Base-by-base conservation (phyloP, 2,329 filamentous ascomycete genomes). In the Colletotrichum musicola region DNA sequence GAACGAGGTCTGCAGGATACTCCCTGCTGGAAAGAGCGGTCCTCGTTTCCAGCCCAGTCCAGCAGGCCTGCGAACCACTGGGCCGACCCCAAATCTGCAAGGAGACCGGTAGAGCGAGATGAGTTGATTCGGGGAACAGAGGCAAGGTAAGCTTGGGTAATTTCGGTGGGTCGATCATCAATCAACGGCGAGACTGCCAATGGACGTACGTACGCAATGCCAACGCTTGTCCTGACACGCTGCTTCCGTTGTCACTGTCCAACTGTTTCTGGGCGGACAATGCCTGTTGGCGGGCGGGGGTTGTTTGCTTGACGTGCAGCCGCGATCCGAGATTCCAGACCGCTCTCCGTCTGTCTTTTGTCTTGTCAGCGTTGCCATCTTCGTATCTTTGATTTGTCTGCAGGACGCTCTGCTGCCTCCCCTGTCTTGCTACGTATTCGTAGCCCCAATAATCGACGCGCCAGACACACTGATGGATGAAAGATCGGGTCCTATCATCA, bases 91-190 rank as follows among this genome's bases (percentile, higher is more conserved):
- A 13, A 51, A 46, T 57, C 66, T 69, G 66, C 56, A 69, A 61
- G 66, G 66, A 69, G 56, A 40, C 66, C 44, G 51, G 66, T 56
- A n/a, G 50, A 65, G 62, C 62, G 62, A 69, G 66, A 69, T 69
- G 66, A 69, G 42, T 64, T 49, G 65, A 68, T 50, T 44, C 54
- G 25, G 53, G 46, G 64, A 38, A 27, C 53, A 47, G 35, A 68
- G 25, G 53, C 16, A 51, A 54, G 54, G 54, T 54, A 49, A 47
- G 40, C 64, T 68, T 47, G 64, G 42, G 50, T 55, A 55, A 46
- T 59, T 68, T 55, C 30, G 42, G 61, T 54, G 65, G 49, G 61
- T 22, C 54, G 27, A 20, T 30, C 47, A 47, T 35, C 49, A 47
- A 56, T 12, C 25, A 40, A 42, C 49, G 18, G 25, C 35, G 50